Evolutionary conservation across 2,329 filamentous ascomycete species (phyloP).

Genomic region (Pseudocercospora pini-densiflorae): DNA sequence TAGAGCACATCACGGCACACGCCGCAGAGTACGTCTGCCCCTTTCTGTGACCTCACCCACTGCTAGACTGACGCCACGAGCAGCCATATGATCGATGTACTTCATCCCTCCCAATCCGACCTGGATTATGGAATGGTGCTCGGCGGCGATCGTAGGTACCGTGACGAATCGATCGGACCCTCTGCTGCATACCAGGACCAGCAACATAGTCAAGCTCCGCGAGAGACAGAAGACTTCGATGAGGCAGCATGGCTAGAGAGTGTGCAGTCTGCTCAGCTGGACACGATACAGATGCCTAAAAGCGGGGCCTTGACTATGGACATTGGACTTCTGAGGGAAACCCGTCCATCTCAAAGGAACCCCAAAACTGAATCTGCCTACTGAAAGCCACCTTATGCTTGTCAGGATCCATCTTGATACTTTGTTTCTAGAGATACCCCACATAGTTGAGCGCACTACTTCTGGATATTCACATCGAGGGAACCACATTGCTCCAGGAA

Average conservation of each 20-base stretch:
- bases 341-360: slow-evolving; percentile 7
- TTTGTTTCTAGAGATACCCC: slow-evolving; percentile 2
- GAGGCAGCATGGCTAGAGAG: slow-evolving; percentile 41
- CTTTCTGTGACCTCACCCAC: neutral
- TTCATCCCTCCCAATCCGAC: slow-evolving; percentile 46
- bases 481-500: neutral
- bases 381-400: neutral
- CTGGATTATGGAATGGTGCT: slow-evolving; percentile 31
- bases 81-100: slow-evolving; percentile 57
- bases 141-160: slow-evolving; percentile 16
- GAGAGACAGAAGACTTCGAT: slow-evolving; percentile 22
- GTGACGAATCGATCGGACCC: slow-evolving; percentile 18
- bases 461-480: neutral
- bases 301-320: slow-evolving; percentile 37
- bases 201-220: neutral
- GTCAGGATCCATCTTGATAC: neutral
- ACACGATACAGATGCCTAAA: slow-evolving; percentile 34
- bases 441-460: neutral
- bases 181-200: slow-evolving; percentile 5
- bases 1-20: slow-evolving; percentile 55
- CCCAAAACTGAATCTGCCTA: slow-evolving; percentile 4
- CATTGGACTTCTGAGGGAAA: slow-evolving; percentile 22
- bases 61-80: slow-evolving; percentile 20
- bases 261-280: slow-evolving; percentile 32
- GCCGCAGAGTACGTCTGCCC: slow-evolving; percentile 50